Percentiles rank a stretch among this genome's conserved stretches.
Evolutionary conservation across 2,329 filamentous ascomycete genomes (phyloP).

Genomic region (Calonectria crousiana): DNA sequence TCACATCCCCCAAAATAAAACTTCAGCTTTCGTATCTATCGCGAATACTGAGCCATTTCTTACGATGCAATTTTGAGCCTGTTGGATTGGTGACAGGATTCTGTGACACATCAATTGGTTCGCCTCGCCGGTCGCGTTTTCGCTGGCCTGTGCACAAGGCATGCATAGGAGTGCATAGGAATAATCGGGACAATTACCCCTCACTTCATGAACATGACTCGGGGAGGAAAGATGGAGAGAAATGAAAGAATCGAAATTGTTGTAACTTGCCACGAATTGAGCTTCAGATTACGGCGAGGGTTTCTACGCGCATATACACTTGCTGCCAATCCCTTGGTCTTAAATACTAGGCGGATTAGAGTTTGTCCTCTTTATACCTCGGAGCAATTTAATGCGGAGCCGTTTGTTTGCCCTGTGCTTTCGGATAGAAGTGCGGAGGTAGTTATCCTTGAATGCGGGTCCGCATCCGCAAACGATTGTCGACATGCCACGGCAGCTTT

Average conservation of each 20-base stretch:
- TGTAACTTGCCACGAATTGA: not conserved
- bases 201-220: not conserved
- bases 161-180: not conserved
- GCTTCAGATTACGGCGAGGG: not conserved
- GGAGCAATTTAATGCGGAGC: not conserved
- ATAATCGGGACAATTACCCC: not conserved
- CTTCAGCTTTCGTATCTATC: not conserved
- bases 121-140: not conserved
- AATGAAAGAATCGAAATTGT: not conserved
- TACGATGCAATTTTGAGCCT: not conserved
- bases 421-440: not conserved
- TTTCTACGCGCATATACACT: not conserved
- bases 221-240: not conserved
- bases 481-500: not conserved
- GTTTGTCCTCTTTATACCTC: not conserved
- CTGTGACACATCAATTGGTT: not conserved
- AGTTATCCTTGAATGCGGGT: slow-evolving; percentile 4
- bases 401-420: not conserved
- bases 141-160: not conserved
- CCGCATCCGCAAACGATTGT: slow-evolving; percentile 21
- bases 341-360: not conserved
- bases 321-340: not conserved
- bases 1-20: not conserved
- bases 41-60: not conserved
- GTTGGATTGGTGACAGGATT: not conserved